Evolutionary conservation across 2,329 filamentous ascomycete species (phyloP).

Genomic region (Aphanocladium album): DNA sequence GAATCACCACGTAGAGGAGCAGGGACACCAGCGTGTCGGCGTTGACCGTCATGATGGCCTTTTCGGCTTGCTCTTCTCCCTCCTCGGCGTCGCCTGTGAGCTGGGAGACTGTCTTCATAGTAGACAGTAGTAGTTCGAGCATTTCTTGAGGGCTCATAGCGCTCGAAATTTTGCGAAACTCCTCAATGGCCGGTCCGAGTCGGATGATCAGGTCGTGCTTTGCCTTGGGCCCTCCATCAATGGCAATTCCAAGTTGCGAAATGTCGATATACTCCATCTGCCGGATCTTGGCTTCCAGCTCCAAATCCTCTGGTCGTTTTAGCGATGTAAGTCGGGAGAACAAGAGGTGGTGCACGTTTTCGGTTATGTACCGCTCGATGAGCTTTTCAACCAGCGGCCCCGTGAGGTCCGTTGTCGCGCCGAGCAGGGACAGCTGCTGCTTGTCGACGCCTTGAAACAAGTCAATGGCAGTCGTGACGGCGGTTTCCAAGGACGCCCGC

Average conservation of each 20-base stretch:
- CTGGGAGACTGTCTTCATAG: slow-evolving; percentile 77
- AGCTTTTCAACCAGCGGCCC: slow-evolving; percentile 87
- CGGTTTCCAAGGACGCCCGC: slow-evolving; percentile 82
- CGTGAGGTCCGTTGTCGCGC: slow-evolving; percentile 88
- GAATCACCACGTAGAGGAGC: slow-evolving; percentile 85
- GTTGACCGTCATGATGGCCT: slow-evolving; percentile 59
- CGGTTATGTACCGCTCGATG: slow-evolving; percentile 90
- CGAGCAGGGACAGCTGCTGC: slow-evolving; percentile 85
- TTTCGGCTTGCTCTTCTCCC: slow-evolving; percentile 39
- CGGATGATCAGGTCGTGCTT: slow-evolving; percentile 78
- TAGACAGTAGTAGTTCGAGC: slow-evolving; percentile 73
- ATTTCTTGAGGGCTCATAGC: slow-evolving; percentile 83
- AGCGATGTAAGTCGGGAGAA: slow-evolving; percentile 78
- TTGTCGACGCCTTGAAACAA: slow-evolving; percentile 95
- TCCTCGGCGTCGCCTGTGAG: slow-evolving; percentile 43
- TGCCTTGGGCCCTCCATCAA: slow-evolving; percentile 70
- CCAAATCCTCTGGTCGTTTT: slow-evolving; percentile 75
- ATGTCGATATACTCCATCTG: slow-evolving; percentile 95
- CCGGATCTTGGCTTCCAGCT: slow-evolving; percentile 82
- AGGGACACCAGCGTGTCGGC: slow-evolving; percentile 92
- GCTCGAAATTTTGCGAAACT: slow-evolving; percentile 78
- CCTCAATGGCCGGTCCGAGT: slow-evolving; percentile 73
- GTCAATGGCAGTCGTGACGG: slow-evolving; percentile 89
- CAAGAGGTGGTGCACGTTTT: slow-evolving; percentile 85
- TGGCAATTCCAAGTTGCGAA: slow-evolving; percentile 84